Evolutionary conservation across 805 yeast species (phyloP).

Genomic region (Hemisphaericaspora nanyangensis): DNA sequence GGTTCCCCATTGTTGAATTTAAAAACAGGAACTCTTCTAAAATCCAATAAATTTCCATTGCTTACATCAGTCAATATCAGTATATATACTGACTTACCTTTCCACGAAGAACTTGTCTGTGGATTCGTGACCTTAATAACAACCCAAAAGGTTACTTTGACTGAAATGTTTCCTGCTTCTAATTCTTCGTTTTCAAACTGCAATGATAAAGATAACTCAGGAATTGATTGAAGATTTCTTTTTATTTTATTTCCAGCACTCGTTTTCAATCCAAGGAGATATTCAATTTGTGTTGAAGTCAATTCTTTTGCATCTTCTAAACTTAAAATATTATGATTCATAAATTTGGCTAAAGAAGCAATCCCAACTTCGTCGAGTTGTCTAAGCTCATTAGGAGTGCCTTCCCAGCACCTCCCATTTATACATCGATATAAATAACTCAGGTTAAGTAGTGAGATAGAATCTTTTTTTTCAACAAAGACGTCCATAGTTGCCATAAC

Average conservation of each 20-base stretch:
- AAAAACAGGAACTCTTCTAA: slow-evolving; percentile 33
- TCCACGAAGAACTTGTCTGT: slow-evolving; percentile 23
- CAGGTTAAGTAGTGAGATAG: slow-evolving; percentile 35
- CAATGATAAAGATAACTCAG: slow-evolving; percentile 20
- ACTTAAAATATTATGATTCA: slow-evolving; percentile 26
- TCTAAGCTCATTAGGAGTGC: slow-evolving; percentile 37
- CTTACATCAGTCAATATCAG: slow-evolving; percentile 25
- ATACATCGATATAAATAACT: slow-evolving; percentile 38
- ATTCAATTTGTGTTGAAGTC: slow-evolving; percentile 34
- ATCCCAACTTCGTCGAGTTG: slow-evolving; percentile 48
- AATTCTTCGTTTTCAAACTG: not conserved
- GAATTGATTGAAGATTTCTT: slow-evolving; percentile 30
- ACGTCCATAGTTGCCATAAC: slow-evolving; percentile 43
- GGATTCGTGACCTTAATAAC: slow-evolving; percentile 1
- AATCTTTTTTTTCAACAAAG: slow-evolving; percentile 38
- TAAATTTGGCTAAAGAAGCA: slow-evolving; percentile 35
- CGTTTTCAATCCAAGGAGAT: slow-evolving; percentile 34
- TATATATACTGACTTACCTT: slow-evolving; percentile 25
- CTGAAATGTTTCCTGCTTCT: not conserved
- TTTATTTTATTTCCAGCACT: slow-evolving; percentile 39
- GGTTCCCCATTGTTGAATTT: slow-evolving; percentile 14
- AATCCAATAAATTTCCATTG: slow-evolving; percentile 40
- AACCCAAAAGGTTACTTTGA: slow-evolving; percentile 1
- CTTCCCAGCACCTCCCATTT: slow-evolving; percentile 50
- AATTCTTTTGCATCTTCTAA: slow-evolving; percentile 27